Percentiles rank a stretch among this genome's conserved stretches.
These are phyloP conservation scores for Chlorella variabilis DNA, from an alignment of 163 green algal species.

Conservation along the genomic window DNA sequence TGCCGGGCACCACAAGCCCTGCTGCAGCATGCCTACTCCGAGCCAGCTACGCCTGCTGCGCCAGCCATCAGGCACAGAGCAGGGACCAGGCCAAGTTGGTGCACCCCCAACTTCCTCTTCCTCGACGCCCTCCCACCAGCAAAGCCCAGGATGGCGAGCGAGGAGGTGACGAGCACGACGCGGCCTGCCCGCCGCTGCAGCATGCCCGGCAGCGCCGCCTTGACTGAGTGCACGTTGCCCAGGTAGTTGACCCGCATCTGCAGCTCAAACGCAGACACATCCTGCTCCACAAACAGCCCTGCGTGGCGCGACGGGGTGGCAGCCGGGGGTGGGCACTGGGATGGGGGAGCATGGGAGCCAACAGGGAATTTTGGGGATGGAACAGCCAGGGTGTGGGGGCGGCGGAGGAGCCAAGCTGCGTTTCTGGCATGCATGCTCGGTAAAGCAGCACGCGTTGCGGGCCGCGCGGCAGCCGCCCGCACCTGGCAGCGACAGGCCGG, in stretches of 20 bases:
- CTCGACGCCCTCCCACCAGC: too few species aligned
- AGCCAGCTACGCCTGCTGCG: too few species aligned
- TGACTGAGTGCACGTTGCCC: slow-evolving; percentile 68
- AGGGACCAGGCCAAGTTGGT: too few species aligned
- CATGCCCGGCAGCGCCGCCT: slow-evolving; percentile 80
- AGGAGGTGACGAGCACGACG: slow-evolving; percentile 76
- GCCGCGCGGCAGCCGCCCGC: background rate
- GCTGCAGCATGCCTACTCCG: too few species aligned
- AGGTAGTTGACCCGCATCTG: slow-evolving; percentile 91
- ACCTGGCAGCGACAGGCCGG: slow-evolving; percentile 66
- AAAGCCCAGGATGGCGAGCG: slow-evolving; percentile 55
- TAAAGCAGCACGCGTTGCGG: too few species aligned
- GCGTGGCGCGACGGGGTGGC: background rate
- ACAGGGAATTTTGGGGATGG: too few species aligned
- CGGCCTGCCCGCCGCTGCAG: slow-evolving; percentile 68
- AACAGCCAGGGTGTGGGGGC: too few species aligned
- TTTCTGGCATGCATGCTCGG: too few species aligned
- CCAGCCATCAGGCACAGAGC: too few species aligned
- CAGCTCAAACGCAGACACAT: slow-evolving; percentile 54
- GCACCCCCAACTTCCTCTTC: too few species aligned
- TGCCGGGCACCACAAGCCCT: too few species aligned
- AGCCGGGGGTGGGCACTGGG: background rate
- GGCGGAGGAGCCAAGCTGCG: too few species aligned
- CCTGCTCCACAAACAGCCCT: slow-evolving; percentile 81
- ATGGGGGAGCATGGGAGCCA: background rate